Evolutionary conservation across 2,329 filamentous ascomycete species (phyloP).

Genomic region (Cadophora gregata): DNA sequence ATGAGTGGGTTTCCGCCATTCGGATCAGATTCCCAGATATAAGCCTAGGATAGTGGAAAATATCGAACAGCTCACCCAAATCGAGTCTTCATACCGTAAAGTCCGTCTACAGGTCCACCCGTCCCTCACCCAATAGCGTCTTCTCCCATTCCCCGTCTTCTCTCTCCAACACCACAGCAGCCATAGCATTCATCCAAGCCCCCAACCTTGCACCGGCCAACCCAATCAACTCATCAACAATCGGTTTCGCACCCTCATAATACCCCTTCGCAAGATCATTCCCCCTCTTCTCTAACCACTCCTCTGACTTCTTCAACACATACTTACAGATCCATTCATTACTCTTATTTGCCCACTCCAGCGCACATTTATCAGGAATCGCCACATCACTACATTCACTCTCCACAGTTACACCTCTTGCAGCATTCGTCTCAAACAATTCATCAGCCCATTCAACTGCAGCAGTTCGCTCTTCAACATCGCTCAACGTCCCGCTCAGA

Average conservation of each 20-base stretch:
- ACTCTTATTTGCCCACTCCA: slow-evolving; percentile 66
- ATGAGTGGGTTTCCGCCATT: too few species aligned
- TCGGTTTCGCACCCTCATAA: slow-evolving; percentile 64
- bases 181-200: slow-evolving; percentile 61
- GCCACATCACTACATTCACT: slow-evolving; percentile 57
- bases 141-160: neutral
- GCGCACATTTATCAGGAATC: slow-evolving; percentile 58
- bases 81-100: neutral
- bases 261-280: slow-evolving; percentile 67
- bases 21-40: too few species aligned
- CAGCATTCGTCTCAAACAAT: slow-evolving; percentile 42
- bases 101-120: neutral
- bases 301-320: slow-evolving; percentile 65
- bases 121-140: neutral
- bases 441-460: slow-evolving; percentile 54
- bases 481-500: slow-evolving; percentile 39
- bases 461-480: slow-evolving; percentile 17
- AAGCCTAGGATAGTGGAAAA: too few species aligned
- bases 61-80: too few species aligned
- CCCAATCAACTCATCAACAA: slow-evolving; percentile 68
- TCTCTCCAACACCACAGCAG: neutral
- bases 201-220: slow-evolving; percentile 70
- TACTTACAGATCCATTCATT: slow-evolving; percentile 63
- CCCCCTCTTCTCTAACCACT: slow-evolving; percentile 52
- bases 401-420: neutral